Base-by-base conservation (phyloP, 306 rosid genomes). In the Quillaja saponaria region DNA sequence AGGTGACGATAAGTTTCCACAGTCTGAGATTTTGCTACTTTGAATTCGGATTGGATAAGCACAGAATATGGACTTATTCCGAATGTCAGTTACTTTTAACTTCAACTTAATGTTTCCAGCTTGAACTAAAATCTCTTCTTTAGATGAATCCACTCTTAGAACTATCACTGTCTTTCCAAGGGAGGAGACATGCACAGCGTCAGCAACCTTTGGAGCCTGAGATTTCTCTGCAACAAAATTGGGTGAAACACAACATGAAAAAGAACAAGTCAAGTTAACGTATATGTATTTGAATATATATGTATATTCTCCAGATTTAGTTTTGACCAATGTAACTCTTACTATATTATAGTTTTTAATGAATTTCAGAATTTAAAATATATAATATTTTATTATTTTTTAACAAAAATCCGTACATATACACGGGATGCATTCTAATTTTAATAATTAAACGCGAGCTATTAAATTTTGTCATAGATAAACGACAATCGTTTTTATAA, bases 61-160 rank as follows among this genome's bases (percentile, higher is more conserved):
- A 65, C 7, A 14, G 14, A 15, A 50, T 47, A 21, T 49, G 40
- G 58, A 66, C 35, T 44, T 13, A 48, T 5, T 34, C 72, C 72
- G 71, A 75, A 89, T 68, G 74, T 89, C 95, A 0, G 62, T 54
- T 61, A 85, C 46, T 78, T 83, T 89, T 63, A 89, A 55, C 81
- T 86, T 89, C 90, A 89, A 49, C 80, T 84, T 92, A 80, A 92
- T 78, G 78, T 48, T 78, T 74, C 96, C 99, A 19, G 88, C 85
- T 82, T 80, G 95, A 80, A 89, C 96, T 69, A 81, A 71, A 45
- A 89, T 55, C 74, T 92, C 95, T 55, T 84, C 90, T 72, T 78
- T 92, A 60, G 83, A 69, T 16, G 84, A 74, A 69, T 92, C 87
- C 51, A 85, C 87, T 72, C 63, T 75, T 65, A 88, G 53, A 74